Conservation (phyloP, 768 basidiomycete species). For the Boletus sensibilis region DNA sequence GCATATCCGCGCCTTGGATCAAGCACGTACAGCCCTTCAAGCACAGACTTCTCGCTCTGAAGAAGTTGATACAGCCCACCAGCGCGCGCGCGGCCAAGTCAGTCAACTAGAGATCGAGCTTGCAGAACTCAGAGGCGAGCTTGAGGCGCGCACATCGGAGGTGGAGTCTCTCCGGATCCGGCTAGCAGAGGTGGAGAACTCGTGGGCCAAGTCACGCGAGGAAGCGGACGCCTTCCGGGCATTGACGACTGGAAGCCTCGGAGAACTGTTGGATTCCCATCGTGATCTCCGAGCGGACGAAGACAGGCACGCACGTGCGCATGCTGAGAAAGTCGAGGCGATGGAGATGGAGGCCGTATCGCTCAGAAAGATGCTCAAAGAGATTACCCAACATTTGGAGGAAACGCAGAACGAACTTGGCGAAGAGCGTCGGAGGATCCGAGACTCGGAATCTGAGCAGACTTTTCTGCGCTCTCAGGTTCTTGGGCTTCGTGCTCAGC, state of each 20-base stretch:
- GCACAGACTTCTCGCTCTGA: slow-evolving; percentile 74
- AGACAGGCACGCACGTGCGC: slow-evolving; percentile 68
- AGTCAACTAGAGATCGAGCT: slow-evolving; percentile 72
- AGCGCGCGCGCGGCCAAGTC: slow-evolving; percentile 68
- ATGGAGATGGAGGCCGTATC: slow-evolving; percentile 77
- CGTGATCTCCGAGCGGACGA: slow-evolving; percentile 83
- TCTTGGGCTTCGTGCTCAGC: slow-evolving; percentile 67
- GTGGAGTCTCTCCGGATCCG: slow-evolving; percentile 65
- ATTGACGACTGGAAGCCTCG: slow-evolving; percentile 81
- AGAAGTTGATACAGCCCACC: slow-evolving; percentile 75
- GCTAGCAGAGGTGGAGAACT: slow-evolving; percentile 80
- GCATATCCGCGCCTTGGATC: slow-evolving; percentile 85
- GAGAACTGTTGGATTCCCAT: slow-evolving; percentile 85
- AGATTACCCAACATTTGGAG: slow-evolving; percentile 68
- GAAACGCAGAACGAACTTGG: slow-evolving; percentile 62
- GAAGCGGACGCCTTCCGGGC: slow-evolving; percentile 90
- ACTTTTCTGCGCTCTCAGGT: slow-evolving; percentile 69
- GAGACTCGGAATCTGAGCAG: slow-evolving; percentile 64
- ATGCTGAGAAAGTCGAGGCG: slow-evolving; percentile 79
- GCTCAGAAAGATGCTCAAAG: slow-evolving; percentile 77
- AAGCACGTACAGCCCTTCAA: slow-evolving; percentile 74
- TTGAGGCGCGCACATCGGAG: slow-evolving; percentile 74
- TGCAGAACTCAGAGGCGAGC: slow-evolving; percentile 74
- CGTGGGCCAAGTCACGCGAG: slow-evolving; percentile 89
- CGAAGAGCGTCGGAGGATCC: slow-evolving; percentile 64